Evolutionary conservation across 129 eudicot genomes (phyloP), one percentile per base, ranked within the genome.

Genomic region (Arctium lappa): DNA sequence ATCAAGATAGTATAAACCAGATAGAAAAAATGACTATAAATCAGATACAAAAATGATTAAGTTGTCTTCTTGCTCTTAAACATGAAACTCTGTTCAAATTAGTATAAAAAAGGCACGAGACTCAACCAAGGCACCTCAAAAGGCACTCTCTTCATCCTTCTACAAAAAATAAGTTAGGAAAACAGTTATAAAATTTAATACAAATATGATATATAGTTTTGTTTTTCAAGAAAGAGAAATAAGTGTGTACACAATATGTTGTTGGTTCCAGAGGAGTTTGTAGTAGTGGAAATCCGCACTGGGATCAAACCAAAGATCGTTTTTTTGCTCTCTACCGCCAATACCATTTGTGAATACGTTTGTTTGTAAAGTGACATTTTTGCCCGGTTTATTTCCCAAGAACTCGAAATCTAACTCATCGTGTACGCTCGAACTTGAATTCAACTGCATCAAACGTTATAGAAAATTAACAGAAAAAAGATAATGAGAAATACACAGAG

Each of bases 291-390:
- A 90, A 84, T 88, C 89, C 0, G 77, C 65, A 0, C 87, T 72
- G 3, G 97, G 97, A 83, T 92, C 91, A 69, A 90, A 92, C 92
- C 94, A 90, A 10, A 92, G 91, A 32, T 46, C 34, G 75, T 78
- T 42, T 18, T 81, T 74, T 83, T 90, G 88, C 70, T 92, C 97
- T 75, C 91, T 87, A 8, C 77, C 79, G 2, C 94, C 94, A 31
- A 31, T 40, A 32, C 84, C 87, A 77, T 88, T 76, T 65, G 69
- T 68, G 72, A 65, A 89, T 33, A 86, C 82, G 48, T 92, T 90
- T 34, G 97, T 92, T 63, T 86, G 88, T 27, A 90, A 22, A 6
- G n/a, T 33, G 37, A 66, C 16, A 2, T 86, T 83, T 31, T 72
- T 86, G 7, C 81, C 82, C 1, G 81, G 88, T 16, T 81, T 85